Evolutionary conservation across 768 basidiomycete species (phyloP), one percentile per base, ranked within the genome.

Genomic region (Thelephora ganbajun): DNA sequence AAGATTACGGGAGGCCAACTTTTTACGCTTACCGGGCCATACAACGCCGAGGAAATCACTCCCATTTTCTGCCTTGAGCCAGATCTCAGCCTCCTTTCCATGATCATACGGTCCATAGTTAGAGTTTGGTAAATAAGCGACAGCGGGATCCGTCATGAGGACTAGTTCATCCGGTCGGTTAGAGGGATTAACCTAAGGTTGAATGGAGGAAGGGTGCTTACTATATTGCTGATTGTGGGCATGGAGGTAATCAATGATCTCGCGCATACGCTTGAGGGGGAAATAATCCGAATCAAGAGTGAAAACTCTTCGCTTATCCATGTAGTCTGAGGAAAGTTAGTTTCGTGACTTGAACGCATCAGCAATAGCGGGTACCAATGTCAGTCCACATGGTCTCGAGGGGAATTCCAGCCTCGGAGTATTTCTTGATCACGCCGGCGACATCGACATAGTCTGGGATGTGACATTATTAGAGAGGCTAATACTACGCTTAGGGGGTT

Each of bases 341-440:
- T 35, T 16, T 16, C 7, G 34, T 11, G 20, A 12, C 13, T 13
- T 4, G 19, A 44, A 14, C 14, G 20, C 43, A 37, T n/a, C 22
- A 34, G 16, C 53, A 23, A n/a, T 33, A 48, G 54, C 13, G 46
- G 54, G 26, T 54, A 73, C 79, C 79, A 33, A 84, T 84, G 59
- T 83, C 82, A 2, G 80, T 81, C 81, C 81, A 83, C 80, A 83
- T 83, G 0, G 80, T 82, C 59, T 85, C 80, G 3, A 83, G 69
- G 6, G 81, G 82, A 46, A 85, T 83, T 3, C 61, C 57, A 0
- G 79, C 77, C 1, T 62, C 68, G 1, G 76, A 71, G 51, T 83
- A 83, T 57, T 73, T 77, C 0, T 70, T 60, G 48, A 83, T 74
- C 3, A 83, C 81, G 33, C 65, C 61, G 0, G 79, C 73, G 1